phyloP scores from a whole-genome alignment of 2,329 filamentous ascomycete genomes.

The Ilyonectria sp. region DNA sequence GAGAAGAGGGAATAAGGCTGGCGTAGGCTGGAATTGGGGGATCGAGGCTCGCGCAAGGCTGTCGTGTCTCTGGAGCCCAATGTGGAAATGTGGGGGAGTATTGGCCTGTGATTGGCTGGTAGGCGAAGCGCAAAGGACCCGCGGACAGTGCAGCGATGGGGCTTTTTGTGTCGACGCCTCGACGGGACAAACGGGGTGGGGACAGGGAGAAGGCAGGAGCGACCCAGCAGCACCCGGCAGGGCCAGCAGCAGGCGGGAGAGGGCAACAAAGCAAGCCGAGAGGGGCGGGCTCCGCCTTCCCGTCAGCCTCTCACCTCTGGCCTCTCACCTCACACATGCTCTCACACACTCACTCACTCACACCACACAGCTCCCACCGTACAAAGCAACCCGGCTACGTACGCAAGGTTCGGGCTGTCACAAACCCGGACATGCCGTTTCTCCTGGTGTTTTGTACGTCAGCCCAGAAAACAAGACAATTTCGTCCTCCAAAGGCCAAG shows the following conservation, averaged over 20 bases:
- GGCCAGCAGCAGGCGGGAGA: slow-evolving; percentile 31
- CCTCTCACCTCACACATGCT: slow-evolving; percentile 29
- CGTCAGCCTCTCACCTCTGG: slow-evolving; percentile 42
- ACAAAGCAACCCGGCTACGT: not conserved
- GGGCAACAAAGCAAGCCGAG: slow-evolving; percentile 29
- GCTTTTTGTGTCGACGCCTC: slow-evolving; percentile 27
- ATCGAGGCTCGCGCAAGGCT: slow-evolving; percentile 48
- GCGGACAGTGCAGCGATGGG: slow-evolving; percentile 30
- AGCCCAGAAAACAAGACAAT: slow-evolving; percentile 11
- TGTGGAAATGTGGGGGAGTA: slow-evolving; percentile 39
- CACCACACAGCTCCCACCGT: not conserved
- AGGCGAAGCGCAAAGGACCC: slow-evolving; percentile 41
- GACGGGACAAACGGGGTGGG: slow-evolving; percentile 27
- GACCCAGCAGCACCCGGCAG: slow-evolving; percentile 20
- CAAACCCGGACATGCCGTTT: slow-evolving; percentile 15
- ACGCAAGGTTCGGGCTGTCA: slow-evolving; percentile 11
- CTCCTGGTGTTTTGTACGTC: slow-evolving; percentile 9
- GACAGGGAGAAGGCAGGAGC: slow-evolving; percentile 23
- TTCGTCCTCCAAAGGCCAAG: not conserved
- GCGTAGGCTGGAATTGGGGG: slow-evolving; percentile 46
- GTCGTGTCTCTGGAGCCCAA: slow-evolving; percentile 40
- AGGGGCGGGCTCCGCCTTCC: slow-evolving; percentile 45
- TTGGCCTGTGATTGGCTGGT: slow-evolving; percentile 45
- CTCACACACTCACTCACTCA: slow-evolving; percentile 16
- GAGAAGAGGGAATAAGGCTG: slow-evolving; percentile 49